Base-by-base conservation (phyloP, 768 basidiomycete species). In the Trametes punicea region DNA sequence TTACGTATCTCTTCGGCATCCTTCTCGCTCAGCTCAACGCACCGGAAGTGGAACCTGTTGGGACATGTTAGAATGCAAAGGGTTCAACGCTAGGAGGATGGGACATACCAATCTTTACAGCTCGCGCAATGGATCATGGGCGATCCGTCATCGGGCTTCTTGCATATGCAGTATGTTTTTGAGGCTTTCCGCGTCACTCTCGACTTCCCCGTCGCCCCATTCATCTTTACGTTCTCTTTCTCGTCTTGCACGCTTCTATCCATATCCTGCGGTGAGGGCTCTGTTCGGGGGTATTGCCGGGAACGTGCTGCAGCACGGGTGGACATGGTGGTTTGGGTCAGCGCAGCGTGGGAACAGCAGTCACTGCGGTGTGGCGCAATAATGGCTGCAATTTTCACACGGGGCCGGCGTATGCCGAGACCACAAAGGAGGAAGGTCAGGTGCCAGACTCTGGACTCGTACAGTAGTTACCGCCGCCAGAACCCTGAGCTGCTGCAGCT, bases 11-110 rank as follows among this genome's bases (percentile, higher is more conserved):
- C 85, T 65, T 84, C 84, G 8, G 90, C 90, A 61, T 85, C 78
- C 47, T 77, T 72, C 61, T 82, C 80, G 55, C 69, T 76, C 45
- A 93, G 69, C 56, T 80, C 73, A 9, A 92, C 77, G 71, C 91
- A 93, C n/a, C 72, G 70, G 63, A 93, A 93, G 69, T 93, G 91
- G 70, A 83, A 91, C 91, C 91, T 93, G 55, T 6, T 33, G 15
- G 25, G 15, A 34, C 18, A 33, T 6, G 47, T 56, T 25, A 51
- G 33, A 15, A 47, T 16, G 13, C 33, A 26, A 0, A n/a, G 30
- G 18, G 10, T 10, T 11, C 5, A 39, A 4, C 29, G 15, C 8
- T 8, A 34, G 18, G 4, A 26, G 1, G 29, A 6, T 8, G 2
- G 25, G 10, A 64, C 81, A 62, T 61, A 87, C 91, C 90, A 92